Conservation (phyloP, 352 stramenopile genomes). For the Pythium apleroticum region DNA sequence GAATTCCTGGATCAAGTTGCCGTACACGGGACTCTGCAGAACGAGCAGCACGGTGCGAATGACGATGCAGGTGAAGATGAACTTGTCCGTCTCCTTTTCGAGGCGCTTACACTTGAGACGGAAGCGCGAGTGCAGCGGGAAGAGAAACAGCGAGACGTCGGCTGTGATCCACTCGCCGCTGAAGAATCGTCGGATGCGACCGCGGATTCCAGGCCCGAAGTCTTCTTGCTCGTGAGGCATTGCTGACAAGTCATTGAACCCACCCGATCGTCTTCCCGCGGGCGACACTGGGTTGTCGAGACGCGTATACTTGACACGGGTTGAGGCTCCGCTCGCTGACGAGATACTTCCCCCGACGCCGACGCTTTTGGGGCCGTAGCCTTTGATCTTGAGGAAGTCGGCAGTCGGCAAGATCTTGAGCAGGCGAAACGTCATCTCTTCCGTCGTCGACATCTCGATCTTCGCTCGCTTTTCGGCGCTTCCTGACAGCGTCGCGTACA, state of each 20-base stretch:
- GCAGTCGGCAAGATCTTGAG: conserved; percentile 63
- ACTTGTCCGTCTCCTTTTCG: conserved; percentile 84
- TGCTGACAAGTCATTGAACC: neutral
- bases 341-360: conserved; percentile 1
- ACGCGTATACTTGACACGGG: conserved; percentile 25
- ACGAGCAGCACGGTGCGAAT: conserved; percentile 74
- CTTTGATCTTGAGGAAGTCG: conserved; percentile 68
- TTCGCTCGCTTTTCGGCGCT: conserved; percentile 58
- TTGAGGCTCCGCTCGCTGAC: conserved; percentile 16
- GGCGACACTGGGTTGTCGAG: conserved; percentile 23
- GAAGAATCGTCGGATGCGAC: conserved; percentile 53
- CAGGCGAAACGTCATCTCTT: conserved; percentile 61
- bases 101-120: conserved; percentile 65
- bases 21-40: conserved; percentile 78
- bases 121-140: conserved; percentile 66
- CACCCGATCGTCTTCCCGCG: conserved; percentile 3
- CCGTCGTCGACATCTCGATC: conserved; percentile 50
- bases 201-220: conserved; percentile 22
- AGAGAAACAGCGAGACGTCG: conserved; percentile 79
- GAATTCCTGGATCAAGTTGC: conserved; percentile 76
- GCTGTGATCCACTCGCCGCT: conserved; percentile 70
- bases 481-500: conserved; percentile 73
- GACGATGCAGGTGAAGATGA: conserved; percentile 81
- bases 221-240: conserved; percentile 5
- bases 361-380: conserved; percentile 34